Base-by-base conservation (phyloP, 768 basidiomycete genomes). In the Naganishia randhawae region DNA sequence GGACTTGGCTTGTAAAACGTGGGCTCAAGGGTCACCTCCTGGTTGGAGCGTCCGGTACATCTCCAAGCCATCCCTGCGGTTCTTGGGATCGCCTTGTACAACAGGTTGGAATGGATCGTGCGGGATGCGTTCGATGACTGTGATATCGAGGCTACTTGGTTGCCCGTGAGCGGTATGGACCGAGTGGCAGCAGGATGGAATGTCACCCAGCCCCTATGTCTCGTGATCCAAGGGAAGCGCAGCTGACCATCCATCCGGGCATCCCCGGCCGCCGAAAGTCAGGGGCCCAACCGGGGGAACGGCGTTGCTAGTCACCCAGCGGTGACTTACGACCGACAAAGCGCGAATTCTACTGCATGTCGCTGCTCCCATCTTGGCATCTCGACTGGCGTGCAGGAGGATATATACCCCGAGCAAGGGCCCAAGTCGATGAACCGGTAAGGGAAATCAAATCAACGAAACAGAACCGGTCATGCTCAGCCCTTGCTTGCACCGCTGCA, bases 271-370 rank as follows among this genome's bases (percentile, higher is more conserved):
- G n/a, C n/a, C n/a, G n/a, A n/a, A n/a, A n/a, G n/a, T n/a, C n/a
- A n/a, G n/a, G n/a, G n/a, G n/a, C n/a, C n/a, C n/a, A n/a, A n/a
- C n/a, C n/a, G n/a, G n/a, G n/a, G n/a, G n/a, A n/a, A n/a, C n/a
- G n/a, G n/a, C n/a, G n/a, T n/a, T n/a, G n/a, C n/a, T n/a, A n/a
- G n/a, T n/a, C n/a, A n/a, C n/a, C n/a, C n/a, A n/a, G n/a, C n/a
- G n/a, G n/a, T n/a, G n/a, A n/a, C n/a, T 61, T 61, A 61, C 57
- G 27, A 61, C 57, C 57, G 57, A 61, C 22, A 61, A 61, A n/a
- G 22, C 37, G 35, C 37, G 57, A 41, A 41, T 25, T 31, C 9
- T 53, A 10, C 8, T 27, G 50, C 11, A 10, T 22, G 9, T 22
- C n/a, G n/a, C n/a, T n/a, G n/a, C n/a, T n/a, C n/a, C n/a, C n/a